Evolutionary conservation across 2,329 filamentous ascomycete genomes (phyloP), one percentile per base, ranked within the genome.

Genomic region (Fusarium camptoceras): DNA sequence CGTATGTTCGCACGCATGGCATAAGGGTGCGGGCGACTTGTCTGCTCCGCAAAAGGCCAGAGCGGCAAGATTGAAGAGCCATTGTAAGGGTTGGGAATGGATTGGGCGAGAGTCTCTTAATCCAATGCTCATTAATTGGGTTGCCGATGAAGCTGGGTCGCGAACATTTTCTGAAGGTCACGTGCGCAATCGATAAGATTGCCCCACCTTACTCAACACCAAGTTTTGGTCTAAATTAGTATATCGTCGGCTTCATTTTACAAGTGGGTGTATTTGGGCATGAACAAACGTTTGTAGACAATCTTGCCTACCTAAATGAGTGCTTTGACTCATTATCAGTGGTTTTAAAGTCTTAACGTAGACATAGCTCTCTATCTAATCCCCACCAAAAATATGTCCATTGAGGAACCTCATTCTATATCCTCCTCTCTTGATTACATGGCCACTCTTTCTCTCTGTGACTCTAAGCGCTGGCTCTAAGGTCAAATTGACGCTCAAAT

Each of bases 81-180:
- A 80, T 80, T 71, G 66, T 51, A 64, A 46, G 39, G 34, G 50
- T 42, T 61, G 31, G 59, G 60, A 63, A 59, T 68, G 56, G 55
- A 47, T 55, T 53, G 24, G 24, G 41, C 34, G 39, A 47, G 50
- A 31, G 30, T 60, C 50, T 54, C 30, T 30, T 56, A 50, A 56
- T 44, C 22, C 56, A 37, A 50, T 55, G 31, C 37, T 53, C 41
- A 37, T 34, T 37, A 53, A 11, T 44, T 49, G 37, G 34, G 44
- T 20, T 51, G 46, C 30, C n/a, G 25, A 53, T 68, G 44, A 73
- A 72, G 62, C 71, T 64, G 53, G 43, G 59, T 72, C 73, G 69
- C 59, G 64, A 78, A 78, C 76, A 78, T 78, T 78, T 78, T 78
- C 74, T 76, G 61, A 60, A 70, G 54, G 71, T 78, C 76, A 78